A percentile compares a stretch with the other conserved stretches of the same genome.
phyloP scores from a whole-genome alignment of 345 rosid species.

The Moricandia moricandioides region DNA sequence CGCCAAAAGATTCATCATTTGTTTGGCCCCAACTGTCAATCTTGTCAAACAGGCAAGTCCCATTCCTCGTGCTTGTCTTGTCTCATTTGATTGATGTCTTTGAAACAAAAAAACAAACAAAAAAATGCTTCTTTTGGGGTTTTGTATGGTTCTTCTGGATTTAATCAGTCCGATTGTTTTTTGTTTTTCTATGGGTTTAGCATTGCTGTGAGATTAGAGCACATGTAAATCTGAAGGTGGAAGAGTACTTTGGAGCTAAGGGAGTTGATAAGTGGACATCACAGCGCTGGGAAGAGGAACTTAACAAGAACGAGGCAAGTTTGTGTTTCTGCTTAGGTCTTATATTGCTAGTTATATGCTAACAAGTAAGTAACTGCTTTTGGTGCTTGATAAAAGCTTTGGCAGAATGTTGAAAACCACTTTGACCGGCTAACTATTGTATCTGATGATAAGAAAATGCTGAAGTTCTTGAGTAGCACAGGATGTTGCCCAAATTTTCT shows the following conservation, averaged over 20 bases:
- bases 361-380: background rate
- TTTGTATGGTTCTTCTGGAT: background rate
- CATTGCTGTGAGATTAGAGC: constrained; percentile 60
- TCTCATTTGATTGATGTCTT: background rate
- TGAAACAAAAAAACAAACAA: background rate
- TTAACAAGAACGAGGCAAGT: constrained; percentile 61
- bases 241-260: constrained; percentile 70
- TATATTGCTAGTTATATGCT: background rate
- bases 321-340: background rate
- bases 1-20: constrained; percentile 51
- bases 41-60: constrained; percentile 68
- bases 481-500: background rate
- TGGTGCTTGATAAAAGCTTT: background rate
- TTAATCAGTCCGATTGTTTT: background rate
- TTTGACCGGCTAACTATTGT: background rate
- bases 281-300: constrained; percentile 66
- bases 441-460: background rate
- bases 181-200: constrained; percentile 42
- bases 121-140: background rate
- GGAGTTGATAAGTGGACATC: constrained; percentile 70
- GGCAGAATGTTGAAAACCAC: background rate
- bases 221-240: constrained; percentile 50
- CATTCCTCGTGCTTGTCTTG: background rate
- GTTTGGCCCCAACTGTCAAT: constrained; percentile 79
- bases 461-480: background rate